Conservation (phyloP, 345 rosid species). For the Gossypium stocksii region DNA sequence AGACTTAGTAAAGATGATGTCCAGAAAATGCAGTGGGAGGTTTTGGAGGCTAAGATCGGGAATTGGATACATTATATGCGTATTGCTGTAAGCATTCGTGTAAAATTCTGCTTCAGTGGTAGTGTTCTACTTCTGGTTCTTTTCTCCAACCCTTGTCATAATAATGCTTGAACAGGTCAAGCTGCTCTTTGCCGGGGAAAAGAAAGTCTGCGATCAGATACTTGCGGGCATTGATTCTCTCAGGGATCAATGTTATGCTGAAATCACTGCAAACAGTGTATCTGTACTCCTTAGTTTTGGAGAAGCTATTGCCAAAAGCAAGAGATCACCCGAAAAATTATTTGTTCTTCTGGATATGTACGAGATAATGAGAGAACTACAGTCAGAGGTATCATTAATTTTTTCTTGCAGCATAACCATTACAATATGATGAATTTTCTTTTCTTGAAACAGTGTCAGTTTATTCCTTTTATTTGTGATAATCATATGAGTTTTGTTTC, state of each 20-base stretch:
- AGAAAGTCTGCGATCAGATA: slow-evolving; percentile 82
- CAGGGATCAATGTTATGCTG: slow-evolving; percentile 81
- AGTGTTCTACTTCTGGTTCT: slow-evolving; percentile 4
- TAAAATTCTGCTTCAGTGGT: slow-evolving; percentile 7
- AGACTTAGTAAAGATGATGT: slow-evolving; percentile 93
- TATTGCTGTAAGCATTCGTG: slow-evolving; percentile 57
- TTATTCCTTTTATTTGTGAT: not conserved
- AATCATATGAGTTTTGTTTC: not conserved
- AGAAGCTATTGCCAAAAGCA: slow-evolving; percentile 95
- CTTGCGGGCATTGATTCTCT: slow-evolving; percentile 68
- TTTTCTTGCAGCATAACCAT: not conserved
- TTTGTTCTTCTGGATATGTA: slow-evolving; percentile 95
- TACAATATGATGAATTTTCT: not conserved
- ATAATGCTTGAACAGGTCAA: slow-evolving; percentile 61
- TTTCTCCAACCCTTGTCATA: slow-evolving; percentile 6
- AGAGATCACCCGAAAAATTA: slow-evolving; percentile 90
- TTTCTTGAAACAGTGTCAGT: not conserved
- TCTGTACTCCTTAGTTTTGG: slow-evolving; percentile 88
- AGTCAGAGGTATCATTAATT: slow-evolving; percentile 61
- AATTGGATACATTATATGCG: slow-evolving; percentile 98
- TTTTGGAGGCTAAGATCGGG: slow-evolving; percentile 92
- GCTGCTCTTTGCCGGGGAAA: slow-evolving; percentile 79
- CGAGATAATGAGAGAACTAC: slow-evolving; percentile 95
- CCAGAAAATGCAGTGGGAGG: slow-evolving; percentile 99
- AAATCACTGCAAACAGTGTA: slow-evolving; percentile 76